A percentile compares a stretch with the other conserved stretches of the same genome.
Conservation (phyloP, 345 rosid species). For the Moricandia moricandioides region DNA sequence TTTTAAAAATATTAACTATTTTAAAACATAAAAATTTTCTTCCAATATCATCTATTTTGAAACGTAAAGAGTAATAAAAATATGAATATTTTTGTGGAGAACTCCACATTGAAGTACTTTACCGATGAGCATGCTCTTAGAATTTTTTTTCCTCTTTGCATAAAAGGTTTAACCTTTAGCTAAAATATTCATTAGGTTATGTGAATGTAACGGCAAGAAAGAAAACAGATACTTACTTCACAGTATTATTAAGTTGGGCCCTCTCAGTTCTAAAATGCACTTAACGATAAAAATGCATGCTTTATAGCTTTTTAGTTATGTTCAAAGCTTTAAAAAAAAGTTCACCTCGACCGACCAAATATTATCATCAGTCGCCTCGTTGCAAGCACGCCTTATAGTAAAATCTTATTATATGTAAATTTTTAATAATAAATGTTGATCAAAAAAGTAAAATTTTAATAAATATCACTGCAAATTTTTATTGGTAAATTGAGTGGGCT, state of each 20-base stretch:
- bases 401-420: neutral
- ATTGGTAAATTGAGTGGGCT: slow-evolving; percentile 10
- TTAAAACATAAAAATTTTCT: no score
- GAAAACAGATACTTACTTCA: neutral
- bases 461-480: neutral
- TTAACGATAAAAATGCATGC: slow-evolving; percentile 4
- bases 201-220: neutral
- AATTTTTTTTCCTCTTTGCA: neutral
- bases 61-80: no score
- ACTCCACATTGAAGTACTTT: neutral
- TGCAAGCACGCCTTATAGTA: slow-evolving; percentile 16
- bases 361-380: slow-evolving; percentile 10
- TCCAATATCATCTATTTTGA: no score
- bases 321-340: neutral
- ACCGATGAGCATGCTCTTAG: no score
- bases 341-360: slow-evolving; percentile 19
- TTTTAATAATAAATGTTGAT: neutral
- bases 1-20: no score
- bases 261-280: neutral
- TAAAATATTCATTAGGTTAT: neutral
- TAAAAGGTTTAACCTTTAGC: neutral
- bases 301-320: slow-evolving; percentile 12
- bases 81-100: neutral
- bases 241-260: neutral
- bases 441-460: no score